Evolutionary conservation across 2,329 filamentous ascomycete species (phyloP), one percentile per base, ranked within the genome.

Genomic region (Aspergillus spinulosporus): DNA sequence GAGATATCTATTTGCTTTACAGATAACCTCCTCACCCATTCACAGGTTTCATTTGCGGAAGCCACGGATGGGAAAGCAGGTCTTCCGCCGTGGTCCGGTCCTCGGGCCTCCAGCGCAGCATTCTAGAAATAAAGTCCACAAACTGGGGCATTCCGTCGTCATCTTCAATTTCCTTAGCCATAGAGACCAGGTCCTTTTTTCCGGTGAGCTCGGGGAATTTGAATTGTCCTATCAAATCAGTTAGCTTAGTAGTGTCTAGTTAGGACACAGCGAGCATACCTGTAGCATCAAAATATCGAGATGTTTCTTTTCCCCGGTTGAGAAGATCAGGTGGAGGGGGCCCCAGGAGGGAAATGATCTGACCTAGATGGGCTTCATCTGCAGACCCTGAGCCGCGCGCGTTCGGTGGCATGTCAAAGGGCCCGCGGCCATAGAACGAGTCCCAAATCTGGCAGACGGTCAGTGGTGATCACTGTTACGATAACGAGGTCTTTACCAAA

Each of bases 331-430:
- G 53, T 28, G 71, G 70, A n/a, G 70, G 71, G 4, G 64, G 59
- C 3, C 71, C 72, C 2, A 74, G 56, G 9, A 73, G 54, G 12
- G 65, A 64, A 39, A 74, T 69, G 54, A 74, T 72, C 21, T 70
- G 58, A 28, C 64, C 72, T 37, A 75, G 60, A 58, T 74, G 67
- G 8, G 49, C 49, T 52, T 57, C 48, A 14, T 57, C 57, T 46
- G 44, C 34, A 44, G 47, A 56, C 37, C 26, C 36, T 57, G 52
- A 49, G 32, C 31, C 50, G 40, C 34, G 39, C n/a, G 51, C 49
- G 48, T 49, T 45, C 31, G 54, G n/a, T 21, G 7, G 58, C 39
- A 12, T 49, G 37, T 59, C 56, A 48, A 66, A 68, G 5, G 57
- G 61, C 4, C 54, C 54, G 21, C 32, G 48, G 37, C 59, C 60